Evolutionary conservation across 2,329 filamentous ascomycete genomes (phyloP).

Genomic region (Paecilomyces formosus): DNA sequence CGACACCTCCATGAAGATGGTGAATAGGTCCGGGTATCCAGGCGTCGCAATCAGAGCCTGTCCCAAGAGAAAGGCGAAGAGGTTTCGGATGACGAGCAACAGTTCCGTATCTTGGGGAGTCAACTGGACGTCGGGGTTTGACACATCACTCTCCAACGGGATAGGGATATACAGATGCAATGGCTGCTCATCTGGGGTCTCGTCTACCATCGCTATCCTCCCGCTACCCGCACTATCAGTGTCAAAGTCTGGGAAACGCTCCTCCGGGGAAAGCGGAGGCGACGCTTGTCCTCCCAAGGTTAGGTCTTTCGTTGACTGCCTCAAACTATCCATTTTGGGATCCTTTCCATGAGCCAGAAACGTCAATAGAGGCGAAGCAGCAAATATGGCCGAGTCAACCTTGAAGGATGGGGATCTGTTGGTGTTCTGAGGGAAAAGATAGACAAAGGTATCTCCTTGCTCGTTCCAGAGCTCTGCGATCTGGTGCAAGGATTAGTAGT

Average conservation of each 20-base stretch:
- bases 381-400: constrained; percentile 52
- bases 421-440: constrained; percentile 52
- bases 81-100: constrained; percentile 53
- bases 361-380: constrained; percentile 49
- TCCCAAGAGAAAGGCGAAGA: constrained; percentile 57
- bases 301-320: constrained; percentile 21
- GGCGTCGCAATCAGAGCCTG: constrained; percentile 55
- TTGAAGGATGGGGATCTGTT: constrained; percentile 54
- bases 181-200: constrained; percentile 35
- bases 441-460: constrained; percentile 55
- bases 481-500: constrained; percentile 20
- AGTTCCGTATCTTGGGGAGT: constrained; percentile 47
- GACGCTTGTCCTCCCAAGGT: constrained; percentile 22
- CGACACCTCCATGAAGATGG: constrained; percentile 55
- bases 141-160: constrained; percentile 45
- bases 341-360: constrained; percentile 47
- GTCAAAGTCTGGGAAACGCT: constrained; percentile 26
- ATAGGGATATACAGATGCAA: constrained; percentile 54
- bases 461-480: constrained; percentile 57
- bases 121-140: constrained; percentile 24
- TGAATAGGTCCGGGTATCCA: constrained; percentile 47
- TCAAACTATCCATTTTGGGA: constrained; percentile 34
- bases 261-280: constrained; percentile 22
- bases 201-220: constrained; percentile 41
- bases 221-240: constrained; percentile 41